Percentiles rank a stretch among this genome's conserved stretches.
Evolutionary conservation across 345 rosid species (phyloP).

Genomic region (Eucalyptus marginata): DNA sequence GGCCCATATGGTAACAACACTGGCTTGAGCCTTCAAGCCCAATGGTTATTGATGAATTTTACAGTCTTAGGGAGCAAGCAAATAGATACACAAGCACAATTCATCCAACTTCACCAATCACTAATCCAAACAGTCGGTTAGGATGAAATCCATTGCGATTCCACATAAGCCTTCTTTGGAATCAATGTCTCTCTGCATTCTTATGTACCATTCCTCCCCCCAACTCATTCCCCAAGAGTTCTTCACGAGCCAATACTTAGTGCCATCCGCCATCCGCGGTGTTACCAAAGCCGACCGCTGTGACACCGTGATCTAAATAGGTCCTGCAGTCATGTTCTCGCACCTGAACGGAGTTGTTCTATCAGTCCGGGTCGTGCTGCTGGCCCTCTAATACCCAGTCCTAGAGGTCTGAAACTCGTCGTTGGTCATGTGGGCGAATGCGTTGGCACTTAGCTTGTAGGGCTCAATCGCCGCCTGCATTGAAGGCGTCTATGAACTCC

Average conservation of each 20-base stretch:
- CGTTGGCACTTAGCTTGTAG: too few species aligned
- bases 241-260: conserved; percentile 6
- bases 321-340: not conserved
- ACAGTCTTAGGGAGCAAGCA: not conserved
- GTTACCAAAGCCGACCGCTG: not conserved
- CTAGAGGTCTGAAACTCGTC: too few species aligned
- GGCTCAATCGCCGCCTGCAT: too few species aligned
- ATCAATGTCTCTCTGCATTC: conserved; percentile 2
- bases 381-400: too few species aligned
- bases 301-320: not conserved
- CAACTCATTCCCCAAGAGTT: conserved; percentile 6
- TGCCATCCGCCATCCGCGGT: not conserved
- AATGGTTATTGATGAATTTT: not conserved
- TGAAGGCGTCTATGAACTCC: conserved; percentile 11
- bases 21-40: not conserved
- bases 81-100: not conserved
- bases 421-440: too few species aligned
- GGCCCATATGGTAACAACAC: not conserved
- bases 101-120: not conserved
- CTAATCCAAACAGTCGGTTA: not conserved
- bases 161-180: conserved; percentile 1
- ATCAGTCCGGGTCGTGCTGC: too few species aligned
- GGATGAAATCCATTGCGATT: not conserved
- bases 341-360: too few species aligned
- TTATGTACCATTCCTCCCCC: conserved; percentile 4